Evolutionary conservation across 208 protist genomes (phyloP).

Genomic region (Acanthamoeba castellanii): DNA sequence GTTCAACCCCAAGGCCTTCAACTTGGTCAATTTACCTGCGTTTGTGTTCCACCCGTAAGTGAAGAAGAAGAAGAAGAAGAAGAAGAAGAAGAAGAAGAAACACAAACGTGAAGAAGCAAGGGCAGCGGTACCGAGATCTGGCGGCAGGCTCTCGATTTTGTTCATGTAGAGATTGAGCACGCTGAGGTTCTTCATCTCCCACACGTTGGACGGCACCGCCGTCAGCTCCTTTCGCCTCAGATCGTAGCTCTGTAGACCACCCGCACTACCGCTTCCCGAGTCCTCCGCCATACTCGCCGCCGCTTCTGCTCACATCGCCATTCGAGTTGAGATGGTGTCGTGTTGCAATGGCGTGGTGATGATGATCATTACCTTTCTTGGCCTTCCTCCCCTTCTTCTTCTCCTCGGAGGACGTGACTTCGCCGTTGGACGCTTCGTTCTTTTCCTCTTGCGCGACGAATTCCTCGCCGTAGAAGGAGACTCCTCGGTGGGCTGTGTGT

Average conservation of each 20-base stretch:
- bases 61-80: not conserved
- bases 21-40: constrained; percentile 44
- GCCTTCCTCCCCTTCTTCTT: constrained; percentile 54
- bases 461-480: constrained; percentile 62
- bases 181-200: constrained; percentile 70
- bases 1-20: constrained; percentile 54
- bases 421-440: not conserved
- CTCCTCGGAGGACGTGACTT: not conserved
- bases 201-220: constrained; percentile 6
- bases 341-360: not conserved
- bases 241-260: constrained; percentile 52
- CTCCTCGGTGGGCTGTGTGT: not conserved
- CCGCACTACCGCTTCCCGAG: not conserved
- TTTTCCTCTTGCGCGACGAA: not conserved
- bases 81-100: not conserved
- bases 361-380: not conserved
- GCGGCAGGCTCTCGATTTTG: constrained; percentile 24
- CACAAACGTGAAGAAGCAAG: not conserved
- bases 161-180: constrained; percentile 74
- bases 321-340: not conserved
- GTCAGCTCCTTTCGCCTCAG: constrained; percentile 48
- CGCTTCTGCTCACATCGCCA: not conserved
- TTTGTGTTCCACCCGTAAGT: not conserved
- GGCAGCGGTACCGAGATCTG: not conserved
- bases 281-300: not conserved